phyloP scores from a whole-genome alignment of 768 basidiomycete genomes.

The Mycena rosella region DNA sequence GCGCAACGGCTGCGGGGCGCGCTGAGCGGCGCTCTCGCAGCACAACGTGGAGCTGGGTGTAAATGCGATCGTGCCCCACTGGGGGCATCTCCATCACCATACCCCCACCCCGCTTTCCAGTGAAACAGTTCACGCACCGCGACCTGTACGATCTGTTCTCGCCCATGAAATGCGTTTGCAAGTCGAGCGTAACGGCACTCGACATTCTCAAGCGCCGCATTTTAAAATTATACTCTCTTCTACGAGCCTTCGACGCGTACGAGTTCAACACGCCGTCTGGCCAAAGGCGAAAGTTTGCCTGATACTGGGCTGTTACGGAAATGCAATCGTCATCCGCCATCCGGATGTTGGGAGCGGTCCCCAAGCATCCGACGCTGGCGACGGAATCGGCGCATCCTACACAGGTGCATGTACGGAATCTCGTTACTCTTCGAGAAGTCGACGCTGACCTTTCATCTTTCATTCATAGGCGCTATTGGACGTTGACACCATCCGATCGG shows the following conservation, averaged over 20 bases:
- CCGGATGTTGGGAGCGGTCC: slow-evolving; percentile 94
- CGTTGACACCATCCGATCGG: slow-evolving; percentile 97
- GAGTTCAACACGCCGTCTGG: too few relatives aligned
- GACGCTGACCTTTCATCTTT: slow-evolving; percentile 26
- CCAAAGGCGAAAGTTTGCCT: too few relatives aligned
- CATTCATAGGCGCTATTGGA: slow-evolving; percentile 89
- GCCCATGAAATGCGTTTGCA: slow-evolving; percentile 98
- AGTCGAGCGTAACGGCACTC: slow-evolving; percentile 92
- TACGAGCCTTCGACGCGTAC: too few relatives aligned
- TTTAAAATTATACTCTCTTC: slow-evolving; percentile 84
- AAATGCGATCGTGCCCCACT: too few relatives aligned
- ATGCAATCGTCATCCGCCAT: slow-evolving; percentile 94
- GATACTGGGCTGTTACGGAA: too few relatives aligned
- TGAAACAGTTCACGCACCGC: slow-evolving; percentile 97
- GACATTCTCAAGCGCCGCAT: slow-evolving; percentile 93
- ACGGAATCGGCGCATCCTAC: slow-evolving; percentile 97
- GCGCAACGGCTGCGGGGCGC: too few relatives aligned
- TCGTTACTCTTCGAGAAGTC: slow-evolving; percentile 5
- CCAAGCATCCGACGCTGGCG: slow-evolving; percentile 97
- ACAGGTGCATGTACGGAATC: slow-evolving; percentile 74
- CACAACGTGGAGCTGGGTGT: too few relatives aligned
- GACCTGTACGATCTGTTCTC: too few relatives aligned
- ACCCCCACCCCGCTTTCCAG: slow-evolving; percentile 94
- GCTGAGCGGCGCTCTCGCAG: too few relatives aligned
- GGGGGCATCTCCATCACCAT: too few relatives aligned